A percentile compares a stretch with the other conserved stretches of the same genome.
These are phyloP conservation scores for Physaria fendleri DNA, from an alignment of 345 rosid genomes.

Conservation along the genomic window DNA sequence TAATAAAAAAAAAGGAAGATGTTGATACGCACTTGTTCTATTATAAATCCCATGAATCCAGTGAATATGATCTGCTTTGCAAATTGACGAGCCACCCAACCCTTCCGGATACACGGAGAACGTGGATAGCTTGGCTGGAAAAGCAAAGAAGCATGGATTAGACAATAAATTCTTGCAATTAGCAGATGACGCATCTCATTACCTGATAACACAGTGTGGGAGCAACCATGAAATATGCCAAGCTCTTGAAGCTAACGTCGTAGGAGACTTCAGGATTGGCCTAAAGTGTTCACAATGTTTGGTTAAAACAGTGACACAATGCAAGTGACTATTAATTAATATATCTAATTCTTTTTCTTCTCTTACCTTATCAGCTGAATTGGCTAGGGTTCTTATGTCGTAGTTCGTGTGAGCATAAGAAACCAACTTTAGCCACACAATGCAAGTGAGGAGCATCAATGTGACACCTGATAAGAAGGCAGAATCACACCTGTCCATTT, in stretches of 20 bases:
- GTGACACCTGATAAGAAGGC: conserved; percentile 81
- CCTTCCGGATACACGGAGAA: conserved; percentile 61
- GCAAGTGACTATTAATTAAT: neutral
- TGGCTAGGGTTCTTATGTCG: conserved; percentile 70
- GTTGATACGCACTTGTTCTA: conserved; percentile 75
- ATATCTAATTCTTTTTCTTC: neutral
- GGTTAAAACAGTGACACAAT: conserved; percentile 1
- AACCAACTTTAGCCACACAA: conserved; percentile 93
- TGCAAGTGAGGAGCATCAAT: conserved; percentile 89
- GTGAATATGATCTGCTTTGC: conserved; percentile 77
- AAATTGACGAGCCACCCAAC: conserved; percentile 90
- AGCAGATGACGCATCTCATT: neutral
- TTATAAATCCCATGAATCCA: conserved; percentile 92
- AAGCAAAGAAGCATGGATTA: neutral
- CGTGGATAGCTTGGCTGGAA: conserved; percentile 84
- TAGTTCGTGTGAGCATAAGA: conserved; percentile 89
- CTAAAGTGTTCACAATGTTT: conserved; percentile 34
- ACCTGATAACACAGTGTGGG: conserved; percentile 99
- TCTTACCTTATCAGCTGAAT: conserved; percentile 59
- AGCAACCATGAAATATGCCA: conserved; percentile 92
- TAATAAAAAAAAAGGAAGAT: conserved; percentile 6
- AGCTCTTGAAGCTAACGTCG: conserved; percentile 61
- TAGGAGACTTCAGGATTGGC: conserved; percentile 38
- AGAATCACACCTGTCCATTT: conserved; percentile 73
- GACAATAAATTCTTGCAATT: conserved; percentile 7